Base-by-base conservation (phyloP, 106 monocot genomes). In the Chionographis japonica region DNA sequence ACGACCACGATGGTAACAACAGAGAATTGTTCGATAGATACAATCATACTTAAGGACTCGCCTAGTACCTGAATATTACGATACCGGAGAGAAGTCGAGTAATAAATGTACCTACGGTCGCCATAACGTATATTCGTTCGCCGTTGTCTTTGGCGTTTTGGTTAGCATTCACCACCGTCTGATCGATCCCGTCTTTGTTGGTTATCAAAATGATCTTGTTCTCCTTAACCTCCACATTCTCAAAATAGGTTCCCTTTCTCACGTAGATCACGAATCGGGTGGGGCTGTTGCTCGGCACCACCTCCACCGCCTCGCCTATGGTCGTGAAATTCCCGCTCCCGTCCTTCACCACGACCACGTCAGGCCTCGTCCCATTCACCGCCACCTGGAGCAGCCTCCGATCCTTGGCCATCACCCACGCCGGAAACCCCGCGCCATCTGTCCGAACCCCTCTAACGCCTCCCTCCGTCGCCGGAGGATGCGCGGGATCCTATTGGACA, bases 151-250 rank as follows among this genome's bases (percentile, higher is more conserved):
- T 75, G 36, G 83, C 82, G 43, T 85, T 94, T 50, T 87, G 64
- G 69, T 68, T 80, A 8, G 79, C 87, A 78, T 87, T 90, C 37
- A 94, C 74, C 52, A 94, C 80, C 50, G 94, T 94, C 87, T 90
- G 81, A 52, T 82, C 87, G 12, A 87, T 87, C 4, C 94, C 94
- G 63, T 94, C 94, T 0, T 90, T 90, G 56, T 87, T 10, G 71
- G 87, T 77, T 82, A 94, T 85, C 4, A 94, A 3, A 61, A 90
- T 94, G 15, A 40, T 70, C 78, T 80, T 84, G 37, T 59, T 78
- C 78, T 80, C 90, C 18, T 10, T 70, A 14, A 94, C 78, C 41
- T 94, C 87, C 57, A 94, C 90, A 35, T 90, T 87, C 75, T 90
- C 94, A 8, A 83, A 71, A 68, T 94, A 94, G 4, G 62, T 84